These are phyloP conservation scores for Amanita fuliginea DNA, from an alignment of 768 basidiomycete genomes.

Conservation along the genomic window DNA sequence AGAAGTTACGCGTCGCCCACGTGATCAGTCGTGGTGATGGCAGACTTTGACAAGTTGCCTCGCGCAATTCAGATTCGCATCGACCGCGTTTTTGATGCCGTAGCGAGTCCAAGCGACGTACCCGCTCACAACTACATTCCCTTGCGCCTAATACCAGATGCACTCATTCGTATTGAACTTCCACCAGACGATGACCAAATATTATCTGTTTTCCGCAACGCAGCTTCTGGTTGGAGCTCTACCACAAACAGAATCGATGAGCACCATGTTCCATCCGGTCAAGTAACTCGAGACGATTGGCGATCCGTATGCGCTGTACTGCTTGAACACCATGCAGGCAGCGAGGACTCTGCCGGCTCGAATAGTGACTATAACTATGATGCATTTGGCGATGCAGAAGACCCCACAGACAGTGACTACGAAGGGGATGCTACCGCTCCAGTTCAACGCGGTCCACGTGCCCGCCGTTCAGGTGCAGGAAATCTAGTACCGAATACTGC, in stretches of 20 bases:
- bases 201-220: conserved; percentile 62
- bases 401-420: conserved; percentile 17
- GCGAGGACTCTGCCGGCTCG: conserved; percentile 11
- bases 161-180: conserved; percentile 53
- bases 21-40: no score
- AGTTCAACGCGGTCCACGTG: conserved; percentile 11
- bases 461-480: conserved; percentile 3
- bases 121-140: conserved; percentile 27
- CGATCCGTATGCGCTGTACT: conserved; percentile 71
- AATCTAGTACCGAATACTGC: conserved; percentile 3
- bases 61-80: conserved; percentile 30
- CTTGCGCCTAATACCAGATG: conserved; percentile 45
- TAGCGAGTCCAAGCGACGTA: conserved; percentile 6
- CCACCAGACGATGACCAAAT: conserved; percentile 67
- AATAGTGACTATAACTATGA: conserved; percentile 9
- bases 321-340: conserved; percentile 34
- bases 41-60: conserved; percentile 33
- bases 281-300: conserved; percentile 63
- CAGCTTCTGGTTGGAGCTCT: conserved; percentile 59
- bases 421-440: conserved; percentile 13
- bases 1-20: no score
- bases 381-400: conserved; percentile 12
- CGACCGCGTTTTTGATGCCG: conserved; percentile 38
- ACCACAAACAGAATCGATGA: conserved; percentile 11
- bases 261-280: conserved; percentile 10